Evolutionary conservation across 345 rosid species (phyloP).

Genomic region (Kandelia obovata): DNA sequence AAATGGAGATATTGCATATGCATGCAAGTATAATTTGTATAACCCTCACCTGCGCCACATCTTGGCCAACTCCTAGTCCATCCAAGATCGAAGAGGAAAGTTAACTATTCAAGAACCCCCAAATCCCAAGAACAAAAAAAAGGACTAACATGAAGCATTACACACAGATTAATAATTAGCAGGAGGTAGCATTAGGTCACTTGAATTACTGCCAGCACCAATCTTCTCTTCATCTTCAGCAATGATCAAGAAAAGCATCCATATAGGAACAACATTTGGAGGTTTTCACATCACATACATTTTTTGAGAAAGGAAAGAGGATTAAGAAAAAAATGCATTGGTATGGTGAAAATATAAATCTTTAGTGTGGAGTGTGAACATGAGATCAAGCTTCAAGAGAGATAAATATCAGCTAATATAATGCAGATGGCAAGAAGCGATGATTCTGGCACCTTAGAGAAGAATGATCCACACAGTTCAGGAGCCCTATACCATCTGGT

Average conservation of each 20-base stretch:
- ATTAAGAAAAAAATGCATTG: no score
- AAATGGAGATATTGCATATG: neutral
- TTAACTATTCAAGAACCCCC: neutral
- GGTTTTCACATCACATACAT: no score
- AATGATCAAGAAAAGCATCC: no score
- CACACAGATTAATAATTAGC: no score
- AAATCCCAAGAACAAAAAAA: neutral
- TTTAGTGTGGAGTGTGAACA: neutral
- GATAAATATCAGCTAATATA: constrained; percentile 21
- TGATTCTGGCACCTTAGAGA: constrained; percentile 67
- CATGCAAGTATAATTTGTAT: neutral
- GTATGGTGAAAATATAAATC: no score
- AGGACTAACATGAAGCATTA: neutral
- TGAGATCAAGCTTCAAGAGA: constrained; percentile 6
- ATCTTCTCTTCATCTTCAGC: no score
- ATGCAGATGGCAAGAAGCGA: constrained; percentile 24
- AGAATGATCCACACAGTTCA: constrained; percentile 93
- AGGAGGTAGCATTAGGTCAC: no score
- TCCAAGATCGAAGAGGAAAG: neutral
- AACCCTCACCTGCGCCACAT: neutral
- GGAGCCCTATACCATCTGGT: constrained; percentile 98
- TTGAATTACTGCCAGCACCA: no score
- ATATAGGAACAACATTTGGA: no score
- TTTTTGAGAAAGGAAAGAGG: no score
- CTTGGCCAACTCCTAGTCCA: neutral